Evolutionary conservation across 1,284 basidiomycete species (phyloP).

Genomic region (Ganoderma multipileum): DNA sequence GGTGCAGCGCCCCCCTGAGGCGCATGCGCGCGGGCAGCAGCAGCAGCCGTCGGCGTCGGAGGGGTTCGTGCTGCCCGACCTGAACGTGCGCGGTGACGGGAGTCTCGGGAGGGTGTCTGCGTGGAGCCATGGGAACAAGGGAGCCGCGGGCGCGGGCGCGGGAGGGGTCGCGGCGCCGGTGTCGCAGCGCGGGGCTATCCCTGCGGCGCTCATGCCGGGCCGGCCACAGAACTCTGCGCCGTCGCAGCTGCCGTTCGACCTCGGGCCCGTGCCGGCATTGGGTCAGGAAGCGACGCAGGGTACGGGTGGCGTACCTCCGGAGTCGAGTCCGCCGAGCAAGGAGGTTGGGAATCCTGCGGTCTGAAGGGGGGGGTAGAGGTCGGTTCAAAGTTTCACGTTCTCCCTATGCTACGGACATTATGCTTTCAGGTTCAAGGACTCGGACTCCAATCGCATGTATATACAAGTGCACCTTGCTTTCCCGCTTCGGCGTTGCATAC

Average conservation of each 20-base stretch:
- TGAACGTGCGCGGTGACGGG: slow-evolving; percentile 1
- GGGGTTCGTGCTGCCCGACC: not conserved
- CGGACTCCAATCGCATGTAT: not conserved
- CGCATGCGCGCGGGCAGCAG: slow-evolving; percentile 1
- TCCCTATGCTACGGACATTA: not conserved
- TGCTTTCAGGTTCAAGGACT: not conserved
- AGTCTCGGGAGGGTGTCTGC: not conserved
- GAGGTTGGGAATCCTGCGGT: not conserved
- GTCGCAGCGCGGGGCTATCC: slow-evolving; percentile 23
- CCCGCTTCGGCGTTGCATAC: not conserved
- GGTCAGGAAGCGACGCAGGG: not conserved
- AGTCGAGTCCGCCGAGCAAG: not conserved
- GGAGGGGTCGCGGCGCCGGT: not conserved
- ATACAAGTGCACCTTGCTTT: slow-evolving; percentile 10
- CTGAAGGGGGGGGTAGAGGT: not conserved
- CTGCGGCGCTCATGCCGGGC: slow-evolving; percentile 22
- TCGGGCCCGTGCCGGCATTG: slow-evolving; percentile 1
- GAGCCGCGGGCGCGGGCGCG: not conserved
- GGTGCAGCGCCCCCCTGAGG: slow-evolving; percentile 12
- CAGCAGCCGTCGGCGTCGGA: not conserved
- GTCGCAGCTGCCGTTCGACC: slow-evolving; percentile 16
- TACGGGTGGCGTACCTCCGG: not conserved
- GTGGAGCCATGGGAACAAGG: not conserved
- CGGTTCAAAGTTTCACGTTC: not conserved
- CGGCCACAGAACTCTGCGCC: slow-evolving; percentile 10